Conservation (phyloP, 2,329 filamentous ascomycete species). For the Didymosphaeria variabile region DNA sequence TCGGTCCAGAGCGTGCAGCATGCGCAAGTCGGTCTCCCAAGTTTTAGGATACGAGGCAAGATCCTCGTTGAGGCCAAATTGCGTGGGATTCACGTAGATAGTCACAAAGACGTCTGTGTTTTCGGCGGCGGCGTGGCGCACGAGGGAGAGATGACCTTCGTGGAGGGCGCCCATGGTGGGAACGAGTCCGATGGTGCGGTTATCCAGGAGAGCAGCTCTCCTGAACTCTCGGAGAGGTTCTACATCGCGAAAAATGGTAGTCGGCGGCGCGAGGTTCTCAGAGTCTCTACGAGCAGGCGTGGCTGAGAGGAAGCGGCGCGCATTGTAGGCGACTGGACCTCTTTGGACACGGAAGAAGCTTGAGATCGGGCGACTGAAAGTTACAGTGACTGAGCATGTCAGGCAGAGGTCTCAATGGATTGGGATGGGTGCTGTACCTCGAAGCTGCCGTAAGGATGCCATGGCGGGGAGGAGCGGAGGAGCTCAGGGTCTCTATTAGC, state of each 20-base stretch:
- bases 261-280: slow-evolving; percentile 42
- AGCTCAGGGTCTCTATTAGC: slow-evolving; percentile 25
- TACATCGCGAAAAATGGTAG: slow-evolving; percentile 80
- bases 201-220: slow-evolving; percentile 69
- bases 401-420: slow-evolving; percentile 26
- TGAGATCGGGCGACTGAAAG: slow-evolving; percentile 12
- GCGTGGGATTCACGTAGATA: slow-evolving; percentile 95
- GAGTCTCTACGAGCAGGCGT: slow-evolving; percentile 29
- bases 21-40: slow-evolving; percentile 78
- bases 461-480: slow-evolving; percentile 38
- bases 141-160: slow-evolving; percentile 84
- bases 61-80: slow-evolving; percentile 91
- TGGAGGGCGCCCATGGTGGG: slow-evolving; percentile 99
- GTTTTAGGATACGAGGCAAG: slow-evolving; percentile 88
- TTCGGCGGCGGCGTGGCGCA: slow-evolving; percentile 82
- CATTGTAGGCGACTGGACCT: slow-evolving; percentile 15
- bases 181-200: slow-evolving; percentile 83
- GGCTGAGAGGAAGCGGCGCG: slow-evolving; percentile 26
- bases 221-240: slow-evolving; percentile 75
- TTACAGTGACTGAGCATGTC: slow-evolving; percentile 24
- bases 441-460: slow-evolving; percentile 29
- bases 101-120: slow-evolving; percentile 89
- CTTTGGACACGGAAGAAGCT: slow-evolving; percentile 13
- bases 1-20: slow-evolving; percentile 72
- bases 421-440: slow-evolving; percentile 24